Percentiles rank a stretch among this genome's conserved stretches.
These are phyloP conservation scores for Sporisorium exsertum DNA, from an alignment of 1,284 basidiomycete genomes.

Conservation along the genomic window DNA sequence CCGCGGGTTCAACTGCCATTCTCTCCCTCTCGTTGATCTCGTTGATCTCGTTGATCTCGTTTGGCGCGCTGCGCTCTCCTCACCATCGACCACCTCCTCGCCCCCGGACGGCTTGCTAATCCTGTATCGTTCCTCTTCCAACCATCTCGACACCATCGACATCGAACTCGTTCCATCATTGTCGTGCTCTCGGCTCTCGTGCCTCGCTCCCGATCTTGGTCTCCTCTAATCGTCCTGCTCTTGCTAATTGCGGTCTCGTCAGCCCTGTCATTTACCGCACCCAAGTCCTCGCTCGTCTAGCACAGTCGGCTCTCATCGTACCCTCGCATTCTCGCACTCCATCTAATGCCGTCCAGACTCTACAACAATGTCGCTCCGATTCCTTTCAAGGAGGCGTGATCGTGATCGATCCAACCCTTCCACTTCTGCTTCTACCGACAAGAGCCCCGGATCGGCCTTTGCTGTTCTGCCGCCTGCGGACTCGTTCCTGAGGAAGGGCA, in stretches of 20 bases:
- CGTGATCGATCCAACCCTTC: constrained; percentile 11
- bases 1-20: no score
- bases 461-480: neutral
- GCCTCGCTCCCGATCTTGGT: no score
- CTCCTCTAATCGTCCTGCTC: neutral
- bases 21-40: no score
- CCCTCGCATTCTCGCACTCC: neutral
- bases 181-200: neutral
- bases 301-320: neutral
- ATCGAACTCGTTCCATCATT: neutral
- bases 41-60: no score
- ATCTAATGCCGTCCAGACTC: constrained; percentile 1
- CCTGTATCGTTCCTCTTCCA: neutral
- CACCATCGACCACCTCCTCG: no score
- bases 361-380: constrained; percentile 29
- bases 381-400: constrained; percentile 32
- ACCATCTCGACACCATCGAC: neutral
- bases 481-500: neutral
- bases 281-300: no score
- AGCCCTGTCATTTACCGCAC: neutral
- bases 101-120: no score
- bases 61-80: no score
- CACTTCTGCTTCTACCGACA: neutral
- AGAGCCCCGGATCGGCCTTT: neutral
- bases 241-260: neutral